A percentile compares a stretch with the other conserved stretches of the same genome.
phyloP scores from a whole-genome alignment of 305 asterid genomes.

The Nicotiana rustica region DNA sequence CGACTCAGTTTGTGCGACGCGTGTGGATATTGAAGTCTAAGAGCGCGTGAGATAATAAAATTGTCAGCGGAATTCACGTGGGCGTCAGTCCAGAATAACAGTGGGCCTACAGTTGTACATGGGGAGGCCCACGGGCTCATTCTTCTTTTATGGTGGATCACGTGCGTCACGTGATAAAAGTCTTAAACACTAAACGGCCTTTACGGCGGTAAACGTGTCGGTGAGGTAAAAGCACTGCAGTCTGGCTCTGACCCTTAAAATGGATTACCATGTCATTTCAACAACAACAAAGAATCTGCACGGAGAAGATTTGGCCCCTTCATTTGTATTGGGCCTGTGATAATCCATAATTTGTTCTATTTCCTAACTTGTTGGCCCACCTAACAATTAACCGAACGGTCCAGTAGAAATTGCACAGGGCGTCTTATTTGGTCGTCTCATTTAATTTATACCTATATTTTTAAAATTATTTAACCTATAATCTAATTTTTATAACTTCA shows the following conservation, averaged over 20 bases:
- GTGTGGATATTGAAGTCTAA: neutral
- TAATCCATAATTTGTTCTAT: neutral
- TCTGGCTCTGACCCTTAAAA: neutral
- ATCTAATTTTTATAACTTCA: no score
- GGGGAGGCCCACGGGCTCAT: neutral
- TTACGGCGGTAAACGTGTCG: slow-evolving; percentile 25
- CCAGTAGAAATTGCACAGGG: neutral
- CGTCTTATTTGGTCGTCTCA: no score
- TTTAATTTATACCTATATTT: no score
- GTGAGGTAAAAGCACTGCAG: neutral
- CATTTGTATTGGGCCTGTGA: neutral
- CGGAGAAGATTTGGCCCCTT: slow-evolving; percentile 11
- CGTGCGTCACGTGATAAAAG: slow-evolving; percentile 40
- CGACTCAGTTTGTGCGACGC: neutral
- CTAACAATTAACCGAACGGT: neutral
- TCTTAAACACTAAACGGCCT: neutral
- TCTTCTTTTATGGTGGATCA: slow-evolving; percentile 15
- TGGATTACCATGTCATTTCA: neutral
- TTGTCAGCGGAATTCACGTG: slow-evolving; percentile 34
- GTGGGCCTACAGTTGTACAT: neutral
- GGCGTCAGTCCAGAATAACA: neutral
- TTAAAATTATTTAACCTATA: no score
- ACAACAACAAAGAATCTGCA: slow-evolving; percentile 11
- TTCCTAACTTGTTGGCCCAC: neutral
- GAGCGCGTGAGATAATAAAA: neutral